These are phyloP conservation scores for Cinnamomum chago DNA, from an alignment of 164 flowering plant genomes.

Conservation along the genomic window DNA sequence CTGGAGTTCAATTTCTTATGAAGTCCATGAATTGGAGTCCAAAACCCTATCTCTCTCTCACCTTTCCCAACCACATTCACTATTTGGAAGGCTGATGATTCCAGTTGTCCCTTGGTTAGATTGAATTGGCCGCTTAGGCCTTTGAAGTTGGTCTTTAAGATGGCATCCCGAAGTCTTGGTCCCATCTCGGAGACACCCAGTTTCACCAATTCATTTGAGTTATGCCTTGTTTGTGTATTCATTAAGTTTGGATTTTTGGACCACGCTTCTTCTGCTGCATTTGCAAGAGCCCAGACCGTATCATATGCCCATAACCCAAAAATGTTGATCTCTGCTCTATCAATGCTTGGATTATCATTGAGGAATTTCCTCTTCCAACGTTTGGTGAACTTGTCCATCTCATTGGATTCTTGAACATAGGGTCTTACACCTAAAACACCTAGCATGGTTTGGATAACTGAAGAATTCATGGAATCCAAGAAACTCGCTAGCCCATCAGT, in stretches of 20 bases:
- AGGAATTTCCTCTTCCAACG: slow-evolving; percentile 14
- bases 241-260: slow-evolving; percentile 5
- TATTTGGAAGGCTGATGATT: slow-evolving; percentile 22
- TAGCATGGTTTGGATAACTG: slow-evolving; percentile 18
- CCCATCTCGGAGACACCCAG: slow-evolving; percentile 30
- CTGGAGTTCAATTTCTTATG: background rate
- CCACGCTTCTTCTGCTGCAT: slow-evolving; percentile 28
- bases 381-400: slow-evolving; percentile 6
- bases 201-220: slow-evolving; percentile 12
- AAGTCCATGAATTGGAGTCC: slow-evolving; percentile 32
- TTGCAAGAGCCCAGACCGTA: slow-evolving; percentile 33
- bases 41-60: slow-evolving; percentile 30
- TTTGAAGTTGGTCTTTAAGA: slow-evolving; percentile 15
- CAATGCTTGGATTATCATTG: slow-evolving; percentile 3
- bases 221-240: background rate
- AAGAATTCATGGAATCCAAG: slow-evolving; percentile 12
- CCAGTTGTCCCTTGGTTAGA: slow-evolving; percentile 27
- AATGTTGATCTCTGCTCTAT: slow-evolving; percentile 5
- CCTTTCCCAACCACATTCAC: slow-evolving; percentile 31
- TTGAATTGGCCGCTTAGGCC: slow-evolving; percentile 40
- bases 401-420: slow-evolving; percentile 10
- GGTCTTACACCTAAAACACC: slow-evolving; percentile 24
- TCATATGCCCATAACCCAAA: slow-evolving; percentile 57
- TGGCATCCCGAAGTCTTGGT: slow-evolving; percentile 17
- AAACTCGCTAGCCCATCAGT: slow-evolving; percentile 15